phyloP scores from a whole-genome alignment of 2,329 filamentous ascomycete species.

The Lecanicillium sp. region DNA sequence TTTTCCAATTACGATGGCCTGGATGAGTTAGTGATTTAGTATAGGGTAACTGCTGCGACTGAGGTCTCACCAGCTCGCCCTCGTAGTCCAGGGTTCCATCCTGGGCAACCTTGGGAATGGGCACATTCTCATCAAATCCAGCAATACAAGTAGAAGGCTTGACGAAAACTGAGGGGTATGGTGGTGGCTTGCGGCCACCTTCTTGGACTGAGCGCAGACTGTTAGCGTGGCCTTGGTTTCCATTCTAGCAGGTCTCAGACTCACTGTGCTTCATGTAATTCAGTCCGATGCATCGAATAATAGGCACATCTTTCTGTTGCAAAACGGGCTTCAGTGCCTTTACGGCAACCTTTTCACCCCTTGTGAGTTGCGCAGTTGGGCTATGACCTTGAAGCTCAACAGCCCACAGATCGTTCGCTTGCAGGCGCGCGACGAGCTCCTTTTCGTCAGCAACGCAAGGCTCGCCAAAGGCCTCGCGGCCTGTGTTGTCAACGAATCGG shows the following conservation, averaged over 20 bases:
- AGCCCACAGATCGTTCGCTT: constrained; percentile 20
- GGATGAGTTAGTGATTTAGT: not conserved
- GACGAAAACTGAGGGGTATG: constrained; percentile 42
- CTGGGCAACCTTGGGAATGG: constrained; percentile 38
- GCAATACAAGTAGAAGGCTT: constrained; percentile 37
- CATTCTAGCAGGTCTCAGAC: constrained; percentile 4
- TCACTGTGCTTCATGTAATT: constrained; percentile 29
- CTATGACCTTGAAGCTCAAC: constrained; percentile 21
- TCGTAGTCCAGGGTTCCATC: constrained; percentile 42
- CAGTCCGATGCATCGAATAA: constrained; percentile 27
- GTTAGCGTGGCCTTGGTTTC: not conserved
- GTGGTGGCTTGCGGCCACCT: constrained; percentile 41
- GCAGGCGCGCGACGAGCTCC: constrained; percentile 16
- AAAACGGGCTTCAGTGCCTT: constrained; percentile 23
- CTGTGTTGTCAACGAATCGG: constrained; percentile 25
- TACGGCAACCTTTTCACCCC: constrained; percentile 21
- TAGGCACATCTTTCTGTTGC: constrained; percentile 23
- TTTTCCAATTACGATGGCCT: constrained; percentile 44
- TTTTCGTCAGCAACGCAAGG: constrained; percentile 18
- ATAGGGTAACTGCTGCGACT: not conserved
- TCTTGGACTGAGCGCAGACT: constrained; percentile 35
- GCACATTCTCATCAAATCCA: constrained; percentile 26
- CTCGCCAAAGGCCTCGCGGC: constrained; percentile 25
- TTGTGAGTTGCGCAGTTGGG: constrained; percentile 15
- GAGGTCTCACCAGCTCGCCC: constrained; percentile 32